Base-by-base conservation (phyloP, 257 asterid genomes). In the Ilex aquifolium region DNA sequence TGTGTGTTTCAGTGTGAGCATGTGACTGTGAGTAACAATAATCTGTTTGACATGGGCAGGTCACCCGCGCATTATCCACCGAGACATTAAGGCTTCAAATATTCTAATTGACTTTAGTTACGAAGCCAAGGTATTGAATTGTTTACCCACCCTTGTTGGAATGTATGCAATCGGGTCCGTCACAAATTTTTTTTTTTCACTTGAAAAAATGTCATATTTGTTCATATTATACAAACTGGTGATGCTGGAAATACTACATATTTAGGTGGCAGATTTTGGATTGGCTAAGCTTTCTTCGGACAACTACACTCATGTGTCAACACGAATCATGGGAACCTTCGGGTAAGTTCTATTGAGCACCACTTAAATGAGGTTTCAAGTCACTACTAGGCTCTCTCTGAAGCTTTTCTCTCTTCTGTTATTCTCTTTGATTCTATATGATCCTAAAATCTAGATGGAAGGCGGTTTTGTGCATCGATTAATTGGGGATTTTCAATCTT, bases 301-400 rank as follows among this genome's bases (percentile, higher is more conserved):
- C 67, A 88, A 74, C 70, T 16, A 78, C 65, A 86, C 98, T 42
- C 98, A 91, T 62, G 98, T 91, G 16, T 91, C 98, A 9, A 91
- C 98, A 31, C 86, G 98, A 44, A 88, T 91, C 48, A 91, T 91
- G 98, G 98, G 98, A 67, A 91, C 98, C 44, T 88, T 91, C 39
- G 98, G 98, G 98, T 91, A 73, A 40, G 75, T 10, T 31, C 49
- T 14, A 29, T 39, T 53, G 44, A 59, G 1, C n/a, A 21, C 1
- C 27, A 1, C 27, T 21, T 21, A 21, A 21, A 21, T 21, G 27
- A 21, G 27, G 27, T 21, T 21, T 21, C 27, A 21, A 21, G 27
- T 21, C 27, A 21, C 27, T 21, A 21, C 1, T 11, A 14, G 3
- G 52, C 52, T 11, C n/a, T 11, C 52, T 46, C 5, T 12, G n/a